Evolutionary conservation across 768 basidiomycete genomes (phyloP), one percentile per base, ranked within the genome.

Genomic region (Tulasnella calospora): DNA sequence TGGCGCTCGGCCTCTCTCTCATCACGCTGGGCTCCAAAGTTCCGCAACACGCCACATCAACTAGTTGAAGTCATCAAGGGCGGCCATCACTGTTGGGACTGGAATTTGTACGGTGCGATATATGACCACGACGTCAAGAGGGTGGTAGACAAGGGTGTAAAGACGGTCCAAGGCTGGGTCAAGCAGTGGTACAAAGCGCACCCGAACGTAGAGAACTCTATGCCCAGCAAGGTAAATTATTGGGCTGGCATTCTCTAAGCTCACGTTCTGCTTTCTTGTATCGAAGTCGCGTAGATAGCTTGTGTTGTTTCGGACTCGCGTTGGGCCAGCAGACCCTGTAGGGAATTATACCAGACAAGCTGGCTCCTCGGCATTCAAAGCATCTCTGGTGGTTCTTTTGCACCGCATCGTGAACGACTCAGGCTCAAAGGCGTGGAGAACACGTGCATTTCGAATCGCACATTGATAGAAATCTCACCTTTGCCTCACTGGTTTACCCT

Each of bases 1-100:
- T 79, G 79, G 79, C 67, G 71, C 23, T 77, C 41, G 9, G 76
- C 79, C 73, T 75, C 30, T n/a, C n/a, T n/a, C n/a, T 57, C 73
- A 2, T 75, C 76, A 9, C 1, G n/a, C 40, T 79, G 40, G 69
- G 77, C 38, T 1, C 77, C 77, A 27, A 44, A 15, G 19, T 55
- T 35, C 44, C 17, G 38, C 23, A 44, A 36, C 27, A 57, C 41
- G 41, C 44, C 35, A 0, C 36, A 15, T 8, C 71, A 78, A 33
- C 17, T 40, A 0, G 71, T 78, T 23, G 36, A 40, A n/a, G 41
- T 78, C 38, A 44, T 78, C 35, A 38, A 67, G 17, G 76, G 67
- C 27, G 76, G 67, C 10, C 61, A 71, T 27, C 76, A 78, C 27
- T 78, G 76, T 27, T 78, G 76, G 76, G 76, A 78, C 71, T 71